Evolutionary conservation across 2,329 filamentous ascomycete species (phyloP).

Genomic region (Penicillium verrucosum): DNA sequence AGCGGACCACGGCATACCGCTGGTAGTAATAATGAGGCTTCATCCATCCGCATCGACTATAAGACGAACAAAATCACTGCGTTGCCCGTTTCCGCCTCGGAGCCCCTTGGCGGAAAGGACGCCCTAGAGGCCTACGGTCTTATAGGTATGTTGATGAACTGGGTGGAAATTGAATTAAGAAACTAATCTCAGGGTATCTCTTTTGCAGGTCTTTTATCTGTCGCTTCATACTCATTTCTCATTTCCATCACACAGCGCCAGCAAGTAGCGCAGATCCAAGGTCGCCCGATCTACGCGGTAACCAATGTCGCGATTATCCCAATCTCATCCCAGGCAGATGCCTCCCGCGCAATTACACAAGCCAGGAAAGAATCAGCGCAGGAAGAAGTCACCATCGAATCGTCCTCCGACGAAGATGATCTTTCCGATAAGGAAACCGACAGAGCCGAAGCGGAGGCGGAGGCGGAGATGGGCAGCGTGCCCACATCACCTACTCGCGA

Average conservation of each 20-base stretch:
- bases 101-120: constrained; percentile 29
- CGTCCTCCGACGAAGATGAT: constrained; percentile 25
- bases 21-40: constrained; percentile 52
- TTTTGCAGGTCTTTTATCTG: constrained; percentile 71
- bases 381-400: constrained; percentile 36
- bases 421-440: constrained; percentile 32
- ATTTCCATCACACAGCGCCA: constrained; percentile 82
- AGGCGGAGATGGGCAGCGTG: constrained; percentile 27
- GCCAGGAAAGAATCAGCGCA: constrained; percentile 51
- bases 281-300: constrained; percentile 78
- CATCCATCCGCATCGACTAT: constrained; percentile 69
- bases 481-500: constrained; percentile 29
- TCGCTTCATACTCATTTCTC: constrained; percentile 78
- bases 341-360: constrained; percentile 65
- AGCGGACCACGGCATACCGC: constrained; percentile 40
- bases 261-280: constrained; percentile 82
- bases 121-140: constrained; percentile 52
- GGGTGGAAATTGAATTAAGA: background rate
- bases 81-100: constrained; percentile 35
- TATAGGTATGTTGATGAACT: constrained; percentile 49
- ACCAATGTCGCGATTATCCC: constrained; percentile 91
- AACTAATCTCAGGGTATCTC: background rate
- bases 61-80: constrained; percentile 54
- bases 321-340: constrained; percentile 70
- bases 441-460: constrained; percentile 23